A percentile compares a stretch with the other conserved stretches of the same genome.
Conservation (phyloP, 2,329 filamentous ascomycete genomes). For the Monilinia polystroma region DNA sequence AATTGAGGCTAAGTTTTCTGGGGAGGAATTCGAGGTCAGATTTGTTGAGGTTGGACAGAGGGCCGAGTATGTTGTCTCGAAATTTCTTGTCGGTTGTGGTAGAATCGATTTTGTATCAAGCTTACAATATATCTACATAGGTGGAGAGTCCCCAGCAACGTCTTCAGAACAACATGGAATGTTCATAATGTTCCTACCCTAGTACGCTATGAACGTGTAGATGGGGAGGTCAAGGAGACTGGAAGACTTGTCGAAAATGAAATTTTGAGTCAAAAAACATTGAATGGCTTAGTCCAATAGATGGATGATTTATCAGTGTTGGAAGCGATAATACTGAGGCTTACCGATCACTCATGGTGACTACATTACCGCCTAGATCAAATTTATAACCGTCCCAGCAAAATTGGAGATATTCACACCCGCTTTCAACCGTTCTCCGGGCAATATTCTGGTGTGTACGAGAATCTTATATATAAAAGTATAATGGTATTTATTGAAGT, state of each 20-base stretch:
- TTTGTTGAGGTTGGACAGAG: neutral
- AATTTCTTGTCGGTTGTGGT: neutral
- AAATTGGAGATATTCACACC: no score
- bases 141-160: conserved; percentile 3
- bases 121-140: neutral
- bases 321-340: neutral
- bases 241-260: neutral
- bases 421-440: no score
- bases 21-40: neutral
- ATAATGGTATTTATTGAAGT: no score
- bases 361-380: neutral
- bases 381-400: neutral
- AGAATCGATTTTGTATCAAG: neutral
- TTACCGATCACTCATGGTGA: neutral
- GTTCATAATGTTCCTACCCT: conserved; percentile 3
- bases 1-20: neutral
- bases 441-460: no score
- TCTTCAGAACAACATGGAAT: conserved; percentile 13
- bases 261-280: neutral
- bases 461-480: no score
- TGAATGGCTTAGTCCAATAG: neutral
- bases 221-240: neutral
- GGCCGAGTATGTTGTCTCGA: neutral
- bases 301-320: neutral
- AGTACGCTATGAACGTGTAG: neutral